phyloP scores from a whole-genome alignment of 495 filamentous ascomycete genomes.

The Aspergillus funiculosus region DNA sequence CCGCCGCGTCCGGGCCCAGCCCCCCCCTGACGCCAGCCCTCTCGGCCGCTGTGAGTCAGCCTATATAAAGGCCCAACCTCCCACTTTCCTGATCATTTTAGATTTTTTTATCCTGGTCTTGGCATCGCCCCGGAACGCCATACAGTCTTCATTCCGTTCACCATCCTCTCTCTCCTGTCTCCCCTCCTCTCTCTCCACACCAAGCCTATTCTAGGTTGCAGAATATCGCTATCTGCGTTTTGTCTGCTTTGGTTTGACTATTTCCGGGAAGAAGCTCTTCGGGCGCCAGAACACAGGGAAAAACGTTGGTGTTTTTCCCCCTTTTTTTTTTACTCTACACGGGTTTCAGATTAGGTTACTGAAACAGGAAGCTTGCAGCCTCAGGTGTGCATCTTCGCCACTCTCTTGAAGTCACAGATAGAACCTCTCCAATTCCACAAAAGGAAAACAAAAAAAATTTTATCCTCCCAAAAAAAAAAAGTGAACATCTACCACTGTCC shows the following conservation, averaged over 20 bases:
- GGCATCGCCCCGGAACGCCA: conserved; percentile 41
- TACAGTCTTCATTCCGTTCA: conserved; percentile 25
- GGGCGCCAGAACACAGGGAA: conserved; percentile 16
- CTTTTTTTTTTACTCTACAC: conserved; percentile 5
- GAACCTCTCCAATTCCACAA: conserved; percentile 26
- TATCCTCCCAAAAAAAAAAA: conserved; percentile 15
- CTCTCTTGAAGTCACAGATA: conserved; percentile 33
- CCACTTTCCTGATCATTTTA: conserved; percentile 30
- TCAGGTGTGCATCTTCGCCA: conserved; percentile 23
- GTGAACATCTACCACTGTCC: conserved; percentile 19
- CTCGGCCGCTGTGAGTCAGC: conserved; percentile 33
- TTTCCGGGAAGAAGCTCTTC: conserved; percentile 19
- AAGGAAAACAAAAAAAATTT: conserved; percentile 19
- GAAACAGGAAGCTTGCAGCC: conserved; percentile 29
- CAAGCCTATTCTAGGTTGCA: conserved; percentile 19
- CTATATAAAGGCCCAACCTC: conserved; percentile 47
- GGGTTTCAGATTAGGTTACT: conserved; percentile 25
- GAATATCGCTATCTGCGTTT: conserved; percentile 18
- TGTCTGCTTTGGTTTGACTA: conserved; percentile 13
- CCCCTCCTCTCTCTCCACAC: conserved; percentile 19
- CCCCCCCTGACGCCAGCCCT: conserved; percentile 35
- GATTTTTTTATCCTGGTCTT: conserved; percentile 43
- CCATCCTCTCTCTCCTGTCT: conserved; percentile 24
- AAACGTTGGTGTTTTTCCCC: conserved; percentile 12
- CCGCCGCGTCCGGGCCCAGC: conserved; percentile 30